Evolutionary conservation across 768 basidiomycete species (phyloP).

Genomic region (Kwoniella botswanensis): DNA sequence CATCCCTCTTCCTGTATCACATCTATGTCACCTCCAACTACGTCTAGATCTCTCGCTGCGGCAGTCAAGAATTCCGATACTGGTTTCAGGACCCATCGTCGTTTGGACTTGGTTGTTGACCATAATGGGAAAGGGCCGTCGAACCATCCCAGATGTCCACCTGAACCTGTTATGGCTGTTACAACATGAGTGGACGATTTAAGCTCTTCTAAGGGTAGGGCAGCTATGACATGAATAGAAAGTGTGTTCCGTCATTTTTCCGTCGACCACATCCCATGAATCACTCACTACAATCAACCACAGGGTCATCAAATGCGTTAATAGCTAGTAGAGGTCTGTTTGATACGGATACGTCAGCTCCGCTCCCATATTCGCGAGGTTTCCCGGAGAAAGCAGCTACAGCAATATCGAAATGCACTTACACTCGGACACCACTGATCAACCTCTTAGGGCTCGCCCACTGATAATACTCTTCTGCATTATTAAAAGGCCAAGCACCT

Average conservation of each 20-base stretch:
- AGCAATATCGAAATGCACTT: constrained; percentile 10
- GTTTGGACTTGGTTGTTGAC: constrained; percentile 26
- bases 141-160: constrained; percentile 59
- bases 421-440: constrained; percentile 49
- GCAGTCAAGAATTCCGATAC: constrained; percentile 47
- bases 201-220: constrained; percentile 51
- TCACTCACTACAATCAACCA: constrained; percentile 52
- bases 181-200: constrained; percentile 50
- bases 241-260: too few relatives aligned
- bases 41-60: constrained; percentile 35
- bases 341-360: too few relatives aligned
- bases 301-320: constrained; percentile 59
- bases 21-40: constrained; percentile 14
- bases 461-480: constrained; percentile 55
- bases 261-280: too few relatives aligned
- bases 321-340: constrained; percentile 54
- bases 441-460: constrained; percentile 54
- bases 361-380: too few relatives aligned
- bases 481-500: constrained; percentile 55
- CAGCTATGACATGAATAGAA: constrained; percentile 15
- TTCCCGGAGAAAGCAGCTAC: not conserved
- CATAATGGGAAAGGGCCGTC: constrained; percentile 46
- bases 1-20: constrained; percentile 28
- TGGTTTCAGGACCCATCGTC: constrained; percentile 53
- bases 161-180: constrained; percentile 51